Evolutionary conservation across 1,284 basidiomycete species (phyloP).

Genomic region (Ceratobasidium papillatum): DNA sequence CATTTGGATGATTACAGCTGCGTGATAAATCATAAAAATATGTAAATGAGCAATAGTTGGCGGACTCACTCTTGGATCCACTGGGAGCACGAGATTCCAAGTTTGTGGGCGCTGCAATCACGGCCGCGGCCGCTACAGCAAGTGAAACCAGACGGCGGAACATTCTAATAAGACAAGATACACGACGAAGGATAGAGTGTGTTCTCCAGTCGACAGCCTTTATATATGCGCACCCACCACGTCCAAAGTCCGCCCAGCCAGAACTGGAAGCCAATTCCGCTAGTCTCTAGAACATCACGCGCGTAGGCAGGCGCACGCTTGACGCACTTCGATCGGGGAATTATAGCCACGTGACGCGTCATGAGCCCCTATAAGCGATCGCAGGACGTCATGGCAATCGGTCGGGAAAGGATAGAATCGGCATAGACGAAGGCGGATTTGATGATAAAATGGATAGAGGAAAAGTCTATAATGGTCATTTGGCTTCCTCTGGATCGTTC

Average conservation of each 20-base stretch:
- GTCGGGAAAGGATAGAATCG: background rate
- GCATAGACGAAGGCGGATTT: background rate
- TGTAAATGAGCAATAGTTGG: background rate
- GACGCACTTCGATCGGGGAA: conserved; percentile 2
- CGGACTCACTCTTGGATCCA: conserved; percentile 13
- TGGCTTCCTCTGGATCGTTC: background rate
- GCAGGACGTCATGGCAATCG: background rate
- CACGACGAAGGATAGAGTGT: background rate
- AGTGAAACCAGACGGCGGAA: conserved; percentile 7
- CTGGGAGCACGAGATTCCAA: conserved; percentile 25
- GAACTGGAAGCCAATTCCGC: background rate
- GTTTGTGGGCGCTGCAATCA: conserved; percentile 11
- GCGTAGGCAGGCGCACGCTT: background rate
- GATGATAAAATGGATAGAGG: background rate
- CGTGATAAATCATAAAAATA: background rate
- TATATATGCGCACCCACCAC: background rate
- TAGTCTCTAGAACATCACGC: conserved; percentile 5
- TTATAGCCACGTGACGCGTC: background rate
- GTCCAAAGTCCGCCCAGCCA: background rate
- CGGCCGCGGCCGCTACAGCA: conserved; percentile 6
- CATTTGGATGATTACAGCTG: conserved; percentile 43
- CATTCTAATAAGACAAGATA: background rate
- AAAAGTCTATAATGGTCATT: background rate
- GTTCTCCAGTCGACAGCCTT: background rate
- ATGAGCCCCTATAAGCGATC: background rate